These are phyloP conservation scores for Penicillium occitanis DNA, from an alignment of 2,329 filamentous ascomycete species.

Conservation along the genomic window DNA sequence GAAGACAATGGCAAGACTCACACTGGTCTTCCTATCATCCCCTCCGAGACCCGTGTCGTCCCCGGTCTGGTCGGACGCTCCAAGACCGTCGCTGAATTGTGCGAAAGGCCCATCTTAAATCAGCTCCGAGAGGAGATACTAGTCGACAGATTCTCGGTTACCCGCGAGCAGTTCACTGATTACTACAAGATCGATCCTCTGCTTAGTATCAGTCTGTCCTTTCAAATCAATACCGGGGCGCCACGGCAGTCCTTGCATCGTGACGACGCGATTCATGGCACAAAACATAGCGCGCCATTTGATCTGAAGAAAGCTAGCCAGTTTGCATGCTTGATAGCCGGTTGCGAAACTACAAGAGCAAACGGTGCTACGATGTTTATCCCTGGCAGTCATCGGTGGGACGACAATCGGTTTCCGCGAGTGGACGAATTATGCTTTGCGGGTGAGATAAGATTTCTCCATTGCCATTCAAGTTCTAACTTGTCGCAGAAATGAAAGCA, in stretches of 20 bases:
- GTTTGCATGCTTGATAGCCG: constrained; percentile 34
- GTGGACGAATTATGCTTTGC: constrained; percentile 37
- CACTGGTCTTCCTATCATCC: background rate
- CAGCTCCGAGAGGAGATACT: background rate
- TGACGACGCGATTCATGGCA: constrained; percentile 35
- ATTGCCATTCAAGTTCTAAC: constrained; percentile 21
- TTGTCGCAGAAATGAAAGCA: constrained; percentile 35
- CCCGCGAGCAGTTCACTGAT: constrained; percentile 27
- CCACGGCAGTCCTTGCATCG: constrained; percentile 34
- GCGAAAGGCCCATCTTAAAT: background rate
- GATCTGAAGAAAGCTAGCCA: constrained; percentile 21
- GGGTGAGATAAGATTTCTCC: background rate
- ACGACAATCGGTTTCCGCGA: constrained; percentile 28
- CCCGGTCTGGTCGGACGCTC: constrained; percentile 1
- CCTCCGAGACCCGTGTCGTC: background rate
- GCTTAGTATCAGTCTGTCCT: constrained; percentile 32
- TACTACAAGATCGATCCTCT: constrained; percentile 27
- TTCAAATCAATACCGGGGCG: constrained; percentile 33
- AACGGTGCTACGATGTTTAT: constrained; percentile 38
- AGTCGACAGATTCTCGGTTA: background rate
- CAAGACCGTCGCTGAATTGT: background rate
- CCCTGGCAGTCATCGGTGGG: constrained; percentile 35
- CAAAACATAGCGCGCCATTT: constrained; percentile 27
- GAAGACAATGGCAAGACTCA: background rate
- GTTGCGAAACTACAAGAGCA: constrained; percentile 28